phyloP scores from a whole-genome alignment of 495 filamentous ascomycete species.

The Oidiodendron maius region DNA sequence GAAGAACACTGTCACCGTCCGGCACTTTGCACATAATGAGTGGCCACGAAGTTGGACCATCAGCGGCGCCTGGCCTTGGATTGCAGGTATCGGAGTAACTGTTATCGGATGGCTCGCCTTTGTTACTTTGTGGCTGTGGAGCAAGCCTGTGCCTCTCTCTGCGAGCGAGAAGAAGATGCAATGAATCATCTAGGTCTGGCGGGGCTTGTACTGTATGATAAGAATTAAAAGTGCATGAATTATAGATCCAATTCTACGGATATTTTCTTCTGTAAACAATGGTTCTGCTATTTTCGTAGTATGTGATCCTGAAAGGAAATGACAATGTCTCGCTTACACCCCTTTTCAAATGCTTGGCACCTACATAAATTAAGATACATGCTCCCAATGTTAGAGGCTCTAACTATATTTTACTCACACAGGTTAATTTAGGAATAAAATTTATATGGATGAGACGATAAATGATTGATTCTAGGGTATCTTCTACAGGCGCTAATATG shows the following conservation, averaged over 20 bases:
- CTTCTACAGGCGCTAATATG: too few species aligned
- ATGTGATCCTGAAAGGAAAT: too few species aligned
- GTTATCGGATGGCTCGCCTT: constrained; percentile 81
- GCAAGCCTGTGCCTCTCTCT: constrained; percentile 48
- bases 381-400: too few species aligned
- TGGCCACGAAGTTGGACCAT: constrained; percentile 89
- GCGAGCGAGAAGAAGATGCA: constrained; percentile 62
- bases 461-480: too few species aligned
- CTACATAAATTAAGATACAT: too few species aligned
- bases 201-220: constrained; percentile 21
- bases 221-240: constrained; percentile 21
- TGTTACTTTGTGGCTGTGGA: constrained; percentile 85
- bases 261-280: too few species aligned
- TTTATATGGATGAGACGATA: too few species aligned
- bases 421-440: too few species aligned
- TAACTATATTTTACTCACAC: too few species aligned
- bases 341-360: too few species aligned
- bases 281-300: too few species aligned
- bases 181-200: constrained; percentile 31
- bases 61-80: constrained; percentile 91
- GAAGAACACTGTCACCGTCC: constrained; percentile 88
- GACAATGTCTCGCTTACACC: too few species aligned
- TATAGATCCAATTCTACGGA: constrained; percentile 12
- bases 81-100: constrained; percentile 78
- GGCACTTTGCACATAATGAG: constrained; percentile 96